A percentile compares a stretch with the other conserved stretches of the same genome.
phyloP scores from a whole-genome alignment of 164 flowering plant species.

The Annona squamosa region DNA sequence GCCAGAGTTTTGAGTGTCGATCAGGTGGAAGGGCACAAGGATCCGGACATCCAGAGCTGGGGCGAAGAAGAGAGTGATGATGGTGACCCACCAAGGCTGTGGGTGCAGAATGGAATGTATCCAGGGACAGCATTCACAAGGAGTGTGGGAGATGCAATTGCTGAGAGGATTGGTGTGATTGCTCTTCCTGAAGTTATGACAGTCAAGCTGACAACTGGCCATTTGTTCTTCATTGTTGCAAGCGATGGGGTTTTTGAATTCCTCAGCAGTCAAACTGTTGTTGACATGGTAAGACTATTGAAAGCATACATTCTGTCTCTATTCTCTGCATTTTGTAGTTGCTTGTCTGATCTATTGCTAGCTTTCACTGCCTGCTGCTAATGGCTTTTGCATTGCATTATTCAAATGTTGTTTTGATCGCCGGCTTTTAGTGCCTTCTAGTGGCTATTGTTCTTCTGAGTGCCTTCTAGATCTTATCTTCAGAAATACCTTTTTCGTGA shows the following conservation, averaged over 20 bases:
- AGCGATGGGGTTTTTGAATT: conserved; percentile 98
- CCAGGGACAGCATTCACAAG: conserved; percentile 97
- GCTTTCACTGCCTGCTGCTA: neutral
- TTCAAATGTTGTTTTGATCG: no score
- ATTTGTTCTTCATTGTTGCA: conserved; percentile 82
- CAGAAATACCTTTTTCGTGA: neutral
- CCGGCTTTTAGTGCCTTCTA: neutral
- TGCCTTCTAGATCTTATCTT: neutral
- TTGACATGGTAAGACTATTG: conserved; percentile 56
- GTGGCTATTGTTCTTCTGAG: neutral
- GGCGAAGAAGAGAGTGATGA: conserved; percentile 81
- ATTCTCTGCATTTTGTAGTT: neutral
- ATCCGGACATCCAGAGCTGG: conserved; percentile 79
- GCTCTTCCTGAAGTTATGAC: conserved; percentile 74
- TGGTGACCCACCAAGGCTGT: conserved; percentile 91
- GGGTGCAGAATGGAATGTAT: conserved; percentile 83
- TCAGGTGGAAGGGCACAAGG: conserved; percentile 84
- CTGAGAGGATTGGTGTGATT: conserved; percentile 87
- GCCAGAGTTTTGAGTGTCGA: conserved; percentile 87
- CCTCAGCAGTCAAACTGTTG: conserved; percentile 84
- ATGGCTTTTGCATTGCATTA: no score
- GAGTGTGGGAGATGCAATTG: conserved; percentile 78
- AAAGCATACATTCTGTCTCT: neutral
- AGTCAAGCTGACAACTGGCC: conserved; percentile 55
- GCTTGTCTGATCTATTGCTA: neutral